Evolutionary conservation across 306 rosid genomes (phyloP).

Genomic region (Quercus rubra): DNA sequence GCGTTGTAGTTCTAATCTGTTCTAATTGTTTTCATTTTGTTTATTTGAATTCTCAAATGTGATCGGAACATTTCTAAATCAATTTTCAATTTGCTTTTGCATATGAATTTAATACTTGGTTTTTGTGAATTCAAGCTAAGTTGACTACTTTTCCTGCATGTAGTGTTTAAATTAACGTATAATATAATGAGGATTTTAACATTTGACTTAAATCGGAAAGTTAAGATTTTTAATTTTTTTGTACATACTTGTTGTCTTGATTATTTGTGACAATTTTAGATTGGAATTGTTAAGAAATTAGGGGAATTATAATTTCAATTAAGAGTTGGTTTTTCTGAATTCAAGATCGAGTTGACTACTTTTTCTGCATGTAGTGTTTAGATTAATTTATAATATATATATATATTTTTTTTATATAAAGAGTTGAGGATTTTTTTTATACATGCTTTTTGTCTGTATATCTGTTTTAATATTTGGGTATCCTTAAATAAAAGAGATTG

Average conservation of each 20-base stretch:
- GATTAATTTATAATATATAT: too few species aligned
- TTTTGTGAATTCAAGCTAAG: too few species aligned
- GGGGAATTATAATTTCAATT: neutral
- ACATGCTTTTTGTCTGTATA: neutral
- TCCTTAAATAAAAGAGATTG: too few species aligned
- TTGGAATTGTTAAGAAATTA: neutral
- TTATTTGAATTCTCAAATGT: neutral
- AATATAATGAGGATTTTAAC: too few species aligned
- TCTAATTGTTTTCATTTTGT: neutral
- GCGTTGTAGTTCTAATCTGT: neutral
- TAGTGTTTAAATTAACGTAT: too few species aligned
- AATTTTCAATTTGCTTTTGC: too few species aligned
- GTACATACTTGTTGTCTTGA: neutral
- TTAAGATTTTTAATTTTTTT: constrained; percentile 21
- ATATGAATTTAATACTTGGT: too few species aligned
- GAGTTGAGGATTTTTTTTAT: neutral
- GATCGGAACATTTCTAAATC: neutral
- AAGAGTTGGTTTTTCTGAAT: neutral
- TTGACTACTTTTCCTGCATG: too few species aligned
- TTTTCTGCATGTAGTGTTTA: constrained; percentile 13
- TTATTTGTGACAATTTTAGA: neutral
- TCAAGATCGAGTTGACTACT: neutral
- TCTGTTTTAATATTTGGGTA: neutral
- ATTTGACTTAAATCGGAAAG: too few species aligned
- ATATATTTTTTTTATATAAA: too few species aligned